phyloP scores from a whole-genome alignment of 139 green algal genomes.

The Chlorella sp. region DNA sequence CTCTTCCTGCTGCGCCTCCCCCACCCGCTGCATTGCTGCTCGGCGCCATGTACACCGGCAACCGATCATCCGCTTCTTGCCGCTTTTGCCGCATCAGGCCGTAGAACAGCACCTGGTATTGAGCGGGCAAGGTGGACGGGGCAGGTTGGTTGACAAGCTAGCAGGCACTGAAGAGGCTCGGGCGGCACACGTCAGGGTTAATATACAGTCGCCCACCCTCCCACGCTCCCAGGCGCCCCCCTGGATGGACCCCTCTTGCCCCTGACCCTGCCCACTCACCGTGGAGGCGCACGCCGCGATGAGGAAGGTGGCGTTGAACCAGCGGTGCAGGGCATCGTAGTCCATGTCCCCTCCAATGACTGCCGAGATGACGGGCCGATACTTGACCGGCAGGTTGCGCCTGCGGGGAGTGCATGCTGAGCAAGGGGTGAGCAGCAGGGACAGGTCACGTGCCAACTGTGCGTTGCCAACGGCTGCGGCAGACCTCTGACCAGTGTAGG shows the following conservation, averaged over 20 bases:
- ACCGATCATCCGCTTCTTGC: constrained; percentile 30
- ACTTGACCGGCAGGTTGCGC: constrained; percentile 76
- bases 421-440: too few species aligned
- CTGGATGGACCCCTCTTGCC: too few species aligned
- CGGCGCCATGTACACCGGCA: constrained; percentile 26
- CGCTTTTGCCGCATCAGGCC: constrained; percentile 33
- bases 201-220: too few species aligned
- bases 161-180: too few species aligned
- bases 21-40: background rate
- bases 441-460: too few species aligned
- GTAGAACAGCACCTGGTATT: constrained; percentile 51
- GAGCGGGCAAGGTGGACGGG: too few species aligned
- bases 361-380: constrained; percentile 67
- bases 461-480: too few species aligned
- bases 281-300: background rate
- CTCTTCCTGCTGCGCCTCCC: background rate
- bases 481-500: too few species aligned
- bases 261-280: too few species aligned
- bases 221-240: too few species aligned
- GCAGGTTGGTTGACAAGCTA: too few species aligned
- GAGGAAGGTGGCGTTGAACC: constrained; percentile 53
- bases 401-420: constrained; percentile 10
- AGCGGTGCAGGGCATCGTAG: constrained; percentile 86
- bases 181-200: too few species aligned
- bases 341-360: constrained; percentile 85